Evolutionary conservation across 139 green algal species (phyloP).

Genomic region (Chlamydomonas incerta): DNA sequence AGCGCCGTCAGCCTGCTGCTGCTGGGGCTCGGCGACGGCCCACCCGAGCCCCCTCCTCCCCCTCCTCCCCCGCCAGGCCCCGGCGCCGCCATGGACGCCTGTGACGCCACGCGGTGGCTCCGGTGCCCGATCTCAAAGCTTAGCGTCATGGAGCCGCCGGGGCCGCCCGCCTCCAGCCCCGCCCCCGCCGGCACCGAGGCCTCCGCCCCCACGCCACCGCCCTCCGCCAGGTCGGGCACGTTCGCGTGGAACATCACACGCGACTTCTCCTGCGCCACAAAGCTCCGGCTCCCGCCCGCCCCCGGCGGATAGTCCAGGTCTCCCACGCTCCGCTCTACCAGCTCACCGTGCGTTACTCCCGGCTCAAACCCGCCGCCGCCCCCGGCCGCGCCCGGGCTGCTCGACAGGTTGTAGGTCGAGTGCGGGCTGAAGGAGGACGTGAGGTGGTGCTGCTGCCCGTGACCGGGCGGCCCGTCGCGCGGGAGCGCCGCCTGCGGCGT

Average conservation of each 20-base stretch:
- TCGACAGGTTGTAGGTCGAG: too few relatives aligned
- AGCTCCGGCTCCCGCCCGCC: too few relatives aligned
- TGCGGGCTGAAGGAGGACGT: not conserved
- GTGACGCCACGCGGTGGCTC: not conserved
- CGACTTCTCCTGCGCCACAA: not conserved
- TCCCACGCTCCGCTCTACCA: too few relatives aligned
- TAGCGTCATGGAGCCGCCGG: not conserved
- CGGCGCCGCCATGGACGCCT: not conserved
- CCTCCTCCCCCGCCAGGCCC: not conserved
- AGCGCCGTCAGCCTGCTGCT: slow-evolving; percentile 13
- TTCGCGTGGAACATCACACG: not conserved
- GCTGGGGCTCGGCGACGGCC: not conserved
- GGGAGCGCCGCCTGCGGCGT: not conserved
- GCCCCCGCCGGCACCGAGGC: not conserved
- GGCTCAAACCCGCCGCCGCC: too few relatives aligned
- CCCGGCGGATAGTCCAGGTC: too few relatives aligned
- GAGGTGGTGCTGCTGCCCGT: not conserved
- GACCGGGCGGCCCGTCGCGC: not conserved
- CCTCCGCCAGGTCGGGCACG: not conserved
- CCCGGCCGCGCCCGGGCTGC: too few relatives aligned
- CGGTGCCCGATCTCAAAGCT: slow-evolving; percentile 14
- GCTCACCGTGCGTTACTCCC: too few relatives aligned
- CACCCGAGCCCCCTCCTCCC: not conserved
- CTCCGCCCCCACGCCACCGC: not conserved
- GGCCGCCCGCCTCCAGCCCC: not conserved